Evolutionary conservation across 1,284 basidiomycete species (phyloP).

Genomic region (Cutaneotrichosporon sp.): DNA sequence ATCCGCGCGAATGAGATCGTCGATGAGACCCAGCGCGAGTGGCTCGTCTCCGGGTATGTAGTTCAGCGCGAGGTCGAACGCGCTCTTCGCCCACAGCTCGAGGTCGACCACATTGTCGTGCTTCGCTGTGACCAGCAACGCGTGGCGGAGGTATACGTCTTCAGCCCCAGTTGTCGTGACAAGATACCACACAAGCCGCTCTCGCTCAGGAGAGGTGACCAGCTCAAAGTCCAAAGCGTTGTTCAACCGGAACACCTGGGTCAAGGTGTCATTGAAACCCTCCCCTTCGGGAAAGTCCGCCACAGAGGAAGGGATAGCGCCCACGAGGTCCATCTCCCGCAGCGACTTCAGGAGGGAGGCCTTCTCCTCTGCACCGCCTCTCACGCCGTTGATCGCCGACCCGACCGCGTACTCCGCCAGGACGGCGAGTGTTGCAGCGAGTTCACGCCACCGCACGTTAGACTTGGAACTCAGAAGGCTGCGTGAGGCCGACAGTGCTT

Average conservation of each 20-base stretch:
- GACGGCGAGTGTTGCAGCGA: slow-evolving; percentile 34
- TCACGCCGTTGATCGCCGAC: slow-evolving; percentile 62
- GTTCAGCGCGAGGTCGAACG: slow-evolving; percentile 23
- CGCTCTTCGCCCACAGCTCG: slow-evolving; percentile 13
- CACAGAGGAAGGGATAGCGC: background rate
- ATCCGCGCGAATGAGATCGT: slow-evolving; percentile 35
- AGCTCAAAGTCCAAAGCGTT: background rate
- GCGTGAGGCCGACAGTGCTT: slow-evolving; percentile 49
- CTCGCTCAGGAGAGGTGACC: slow-evolving; percentile 2
- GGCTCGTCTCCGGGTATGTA: slow-evolving; percentile 46
- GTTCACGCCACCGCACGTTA: slow-evolving; percentile 52
- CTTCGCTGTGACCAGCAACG: slow-evolving; percentile 55
- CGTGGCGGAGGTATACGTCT: slow-evolving; percentile 52
- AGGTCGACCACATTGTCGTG: slow-evolving; percentile 12
- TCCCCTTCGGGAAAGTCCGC: background rate
- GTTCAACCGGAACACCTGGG: slow-evolving; percentile 16
- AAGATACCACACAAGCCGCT: slow-evolving; percentile 14
- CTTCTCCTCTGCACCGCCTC: slow-evolving; percentile 60
- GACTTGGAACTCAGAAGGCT: slow-evolving; percentile 18
- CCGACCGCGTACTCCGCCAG: slow-evolving; percentile 65
- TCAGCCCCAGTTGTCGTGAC: slow-evolving; percentile 6
- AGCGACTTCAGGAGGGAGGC: slow-evolving; percentile 14
- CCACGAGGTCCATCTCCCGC: slow-evolving; percentile 10
- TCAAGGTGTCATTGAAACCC: slow-evolving; percentile 8
- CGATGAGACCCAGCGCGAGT: slow-evolving; percentile 42